phyloP scores from a whole-genome alignment of 2,329 filamentous ascomycete species.

The Aspergillus bombycis region DNA sequence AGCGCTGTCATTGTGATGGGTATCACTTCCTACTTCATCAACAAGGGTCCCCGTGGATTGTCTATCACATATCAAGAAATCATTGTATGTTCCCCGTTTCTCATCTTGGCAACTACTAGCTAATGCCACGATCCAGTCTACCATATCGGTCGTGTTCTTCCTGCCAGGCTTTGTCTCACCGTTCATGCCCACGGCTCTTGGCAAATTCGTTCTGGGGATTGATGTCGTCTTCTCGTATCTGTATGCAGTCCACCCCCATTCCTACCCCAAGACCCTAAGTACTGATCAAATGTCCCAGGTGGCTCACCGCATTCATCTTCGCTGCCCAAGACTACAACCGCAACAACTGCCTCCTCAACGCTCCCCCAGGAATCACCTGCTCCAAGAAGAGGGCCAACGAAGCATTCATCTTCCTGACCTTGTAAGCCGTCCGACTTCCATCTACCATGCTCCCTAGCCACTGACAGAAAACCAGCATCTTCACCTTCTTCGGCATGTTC shows the following conservation, averaged over 20 bases:
- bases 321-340: constrained; percentile 49
- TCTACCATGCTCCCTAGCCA: background rate
- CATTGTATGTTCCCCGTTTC: constrained; percentile 37
- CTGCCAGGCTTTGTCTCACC: constrained; percentile 46
- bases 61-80: constrained; percentile 44
- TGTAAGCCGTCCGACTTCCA: constrained; percentile 37
- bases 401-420: constrained; percentile 50
- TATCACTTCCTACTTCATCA: constrained; percentile 45
- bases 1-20: constrained; percentile 47
- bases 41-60: constrained; percentile 33
- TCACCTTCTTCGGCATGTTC: constrained; percentile 43
- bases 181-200: constrained; percentile 40
- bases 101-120: constrained; percentile 5
- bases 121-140: constrained; percentile 24
- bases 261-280: background rate
- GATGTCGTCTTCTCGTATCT: constrained; percentile 53
- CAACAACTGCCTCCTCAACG: constrained; percentile 32
- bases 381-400: constrained; percentile 45
- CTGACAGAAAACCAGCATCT: constrained; percentile 36
- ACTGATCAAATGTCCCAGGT: constrained; percentile 31
- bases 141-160: constrained; percentile 46
- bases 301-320: constrained; percentile 54
- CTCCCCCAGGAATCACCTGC: constrained; percentile 40
- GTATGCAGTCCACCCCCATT: constrained; percentile 27
- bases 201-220: constrained; percentile 42